Base-by-base conservation (phyloP, 2,329 filamentous ascomycete species). In the Claviceps pazoutovae region DNA sequence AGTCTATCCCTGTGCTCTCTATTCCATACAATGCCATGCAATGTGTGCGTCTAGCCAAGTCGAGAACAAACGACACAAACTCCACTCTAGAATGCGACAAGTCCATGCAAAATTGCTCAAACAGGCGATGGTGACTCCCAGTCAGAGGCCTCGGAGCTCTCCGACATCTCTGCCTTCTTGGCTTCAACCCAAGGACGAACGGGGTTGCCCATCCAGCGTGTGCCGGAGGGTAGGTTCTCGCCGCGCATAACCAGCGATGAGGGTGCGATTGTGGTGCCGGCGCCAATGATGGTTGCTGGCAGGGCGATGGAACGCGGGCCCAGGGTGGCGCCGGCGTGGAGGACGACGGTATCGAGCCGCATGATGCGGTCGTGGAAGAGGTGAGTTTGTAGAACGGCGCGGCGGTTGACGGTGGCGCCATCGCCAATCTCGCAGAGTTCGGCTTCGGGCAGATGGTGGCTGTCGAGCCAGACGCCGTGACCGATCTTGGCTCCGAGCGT, bases 301-400 rank as follows among this genome's bases (percentile, higher is more conserved):
- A 59, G 56, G 16, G 57, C 44, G 4, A 57, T 58, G 8, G 57
- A 49, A 3, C 51, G 51, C 0, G 57, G 56, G 1, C 55, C 57
- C 16, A 59, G 56, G 2, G 56, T 58, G 6, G 57, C 57, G 7
- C 57, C 57, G 1, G 49, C 39, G 17, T 54, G 42, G 17, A 59
- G 55, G n/a, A 45, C 46, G 21, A 59, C 55, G 30, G 50, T 52
- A 53, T 57, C 57, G 11, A 59, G 54, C 4, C 56, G 56, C 57
- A 59, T 59, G 19, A 59, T 47, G 8, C 57, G 51, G 37, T 59
- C 57, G 49, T 59, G 57, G 51, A 59, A 59, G 13, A 59, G 41
- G 26, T 59, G 57, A 0, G 57, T 59, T 34, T 59, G 57, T 50
- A 58, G 23, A 2, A 59, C 53, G 52, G 51, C 49, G 2, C 57